Percentiles rank a stretch among this genome's conserved stretches.
These are phyloP conservation scores for Linanthus parryae DNA, from an alignment of 148 eudicot species.

Conservation along the genomic window DNA sequence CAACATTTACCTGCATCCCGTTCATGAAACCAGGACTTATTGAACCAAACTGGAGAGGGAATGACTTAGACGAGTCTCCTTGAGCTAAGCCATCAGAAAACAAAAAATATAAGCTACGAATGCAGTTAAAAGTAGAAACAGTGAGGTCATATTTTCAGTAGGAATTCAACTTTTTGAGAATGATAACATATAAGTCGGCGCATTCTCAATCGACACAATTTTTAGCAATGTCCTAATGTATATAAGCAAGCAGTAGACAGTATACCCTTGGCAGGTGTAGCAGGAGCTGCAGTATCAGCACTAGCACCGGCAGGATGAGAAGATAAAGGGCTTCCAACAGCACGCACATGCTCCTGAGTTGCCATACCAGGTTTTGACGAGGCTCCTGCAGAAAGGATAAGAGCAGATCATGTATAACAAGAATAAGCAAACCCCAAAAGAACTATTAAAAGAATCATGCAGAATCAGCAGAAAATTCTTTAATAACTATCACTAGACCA, in stretches of 20 bases:
- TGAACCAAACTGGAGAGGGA: conserved; percentile 77
- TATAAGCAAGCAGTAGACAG: not conserved
- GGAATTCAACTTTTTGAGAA: no score
- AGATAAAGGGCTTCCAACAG: conserved; percentile 41
- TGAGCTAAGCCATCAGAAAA: conserved; percentile 19
- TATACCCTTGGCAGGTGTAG: conserved; percentile 55
- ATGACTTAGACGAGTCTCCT: conserved; percentile 48
- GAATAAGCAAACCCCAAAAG: no score
- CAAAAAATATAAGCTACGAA: not conserved
- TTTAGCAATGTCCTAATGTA: not conserved
- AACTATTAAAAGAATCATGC: no score
- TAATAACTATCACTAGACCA: no score
- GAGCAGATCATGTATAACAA: no score
- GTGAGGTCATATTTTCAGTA: no score
- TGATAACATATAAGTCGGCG: no score
- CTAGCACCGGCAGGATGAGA: conserved; percentile 31
- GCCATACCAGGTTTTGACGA: conserved; percentile 27
- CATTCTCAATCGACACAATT: no score
- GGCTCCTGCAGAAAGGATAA: conserved; percentile 18
- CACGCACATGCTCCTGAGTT: conserved; percentile 26
- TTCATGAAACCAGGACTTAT: conserved; percentile 67
- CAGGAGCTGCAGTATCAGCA: conserved; percentile 29
- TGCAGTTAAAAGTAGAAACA: not conserved
- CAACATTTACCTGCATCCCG: conserved; percentile 56
- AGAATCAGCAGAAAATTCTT: no score